Conservation (phyloP, 1,284 basidiomycete species). For the Sporisorium exsertum region DNA sequence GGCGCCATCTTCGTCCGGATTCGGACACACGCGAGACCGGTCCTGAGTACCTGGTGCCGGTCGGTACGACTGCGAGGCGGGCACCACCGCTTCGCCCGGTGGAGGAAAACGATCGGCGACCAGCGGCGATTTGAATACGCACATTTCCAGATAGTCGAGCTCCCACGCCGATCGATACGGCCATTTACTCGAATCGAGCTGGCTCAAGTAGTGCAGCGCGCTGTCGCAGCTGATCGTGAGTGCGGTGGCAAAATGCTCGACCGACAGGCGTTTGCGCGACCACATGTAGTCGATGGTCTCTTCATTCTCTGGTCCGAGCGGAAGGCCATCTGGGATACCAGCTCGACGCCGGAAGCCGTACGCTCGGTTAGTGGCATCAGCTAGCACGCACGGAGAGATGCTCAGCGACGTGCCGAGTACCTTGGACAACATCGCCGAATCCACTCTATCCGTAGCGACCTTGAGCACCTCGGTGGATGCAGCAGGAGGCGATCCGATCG, state of each 20-base stretch:
- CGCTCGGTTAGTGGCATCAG: conserved; percentile 47
- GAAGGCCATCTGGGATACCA: conserved; percentile 62
- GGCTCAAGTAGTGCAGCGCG: conserved; percentile 46
- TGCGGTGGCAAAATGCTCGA: conserved; percentile 57
- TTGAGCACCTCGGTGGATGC: conserved; percentile 32
- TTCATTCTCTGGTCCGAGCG: conserved; percentile 47
- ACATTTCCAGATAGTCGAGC: conserved; percentile 65
- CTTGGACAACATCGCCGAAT: conserved; percentile 31
- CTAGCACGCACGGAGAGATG: conserved; percentile 53
- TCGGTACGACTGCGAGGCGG: conserved; percentile 38
- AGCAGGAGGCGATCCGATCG: conserved; percentile 35
- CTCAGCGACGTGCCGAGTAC: conserved; percentile 38
- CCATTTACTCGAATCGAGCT: conserved; percentile 55
- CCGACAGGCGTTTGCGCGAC: conserved; percentile 54
- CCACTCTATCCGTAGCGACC: conserved; percentile 31
- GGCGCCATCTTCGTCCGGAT: conserved; percentile 51
- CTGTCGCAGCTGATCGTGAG: conserved; percentile 50
- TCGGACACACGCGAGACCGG: conserved; percentile 55
- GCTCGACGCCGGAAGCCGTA: conserved; percentile 56
- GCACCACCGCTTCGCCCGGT: conserved; percentile 51
- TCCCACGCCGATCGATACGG: conserved; percentile 62
- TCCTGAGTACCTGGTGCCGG: conserved; percentile 35
- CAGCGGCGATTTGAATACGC: conserved; percentile 60
- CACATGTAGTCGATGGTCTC: conserved; percentile 64
- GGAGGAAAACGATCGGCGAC: conserved; percentile 61